Conservation (phyloP, 1,284 basidiomycete genomes). For the Naganishia sp. region DNA sequence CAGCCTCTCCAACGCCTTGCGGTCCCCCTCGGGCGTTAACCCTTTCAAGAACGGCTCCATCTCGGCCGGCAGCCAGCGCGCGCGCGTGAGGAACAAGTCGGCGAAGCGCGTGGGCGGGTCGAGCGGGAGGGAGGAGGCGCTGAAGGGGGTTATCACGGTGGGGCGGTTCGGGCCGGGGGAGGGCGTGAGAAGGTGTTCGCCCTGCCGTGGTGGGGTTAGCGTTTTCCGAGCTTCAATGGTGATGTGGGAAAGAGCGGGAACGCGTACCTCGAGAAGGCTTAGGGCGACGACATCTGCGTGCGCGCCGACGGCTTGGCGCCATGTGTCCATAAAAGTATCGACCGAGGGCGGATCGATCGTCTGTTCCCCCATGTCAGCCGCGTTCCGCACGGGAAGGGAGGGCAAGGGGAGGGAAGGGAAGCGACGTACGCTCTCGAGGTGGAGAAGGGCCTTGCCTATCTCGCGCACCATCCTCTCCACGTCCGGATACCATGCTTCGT, state of each 20-base stretch:
- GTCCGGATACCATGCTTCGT: constrained; percentile 33
- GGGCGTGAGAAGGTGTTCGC: constrained; percentile 63
- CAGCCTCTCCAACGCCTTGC: constrained; percentile 82
- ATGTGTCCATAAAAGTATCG: constrained; percentile 63
- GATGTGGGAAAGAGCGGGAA: not conserved
- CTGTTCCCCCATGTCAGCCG: not conserved
- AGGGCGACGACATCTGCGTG: constrained; percentile 66
- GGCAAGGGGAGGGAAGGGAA: not conserved
- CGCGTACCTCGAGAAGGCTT: constrained; percentile 64
- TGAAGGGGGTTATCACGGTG: constrained; percentile 64
- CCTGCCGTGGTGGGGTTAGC: constrained; percentile 50
- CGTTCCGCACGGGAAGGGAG: not conserved
- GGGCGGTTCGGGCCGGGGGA: constrained; percentile 35
- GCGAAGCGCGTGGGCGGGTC: constrained; percentile 75
- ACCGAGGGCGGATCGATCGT: constrained; percentile 63
- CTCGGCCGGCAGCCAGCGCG: constrained; percentile 75
- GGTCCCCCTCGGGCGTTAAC: constrained; percentile 66
- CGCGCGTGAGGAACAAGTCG: constrained; percentile 76
- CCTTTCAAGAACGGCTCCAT: constrained; percentile 77
- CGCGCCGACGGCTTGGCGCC: constrained; percentile 70
- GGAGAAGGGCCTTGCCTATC: constrained; percentile 63
- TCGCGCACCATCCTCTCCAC: constrained; percentile 42
- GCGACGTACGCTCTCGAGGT: constrained; percentile 62
- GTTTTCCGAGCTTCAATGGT: too few relatives aligned
- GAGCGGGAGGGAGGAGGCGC: constrained; percentile 68